These are phyloP conservation scores for Phytopythium litorale DNA, from an alignment of 352 stramenopile species.

Conservation along the genomic window DNA sequence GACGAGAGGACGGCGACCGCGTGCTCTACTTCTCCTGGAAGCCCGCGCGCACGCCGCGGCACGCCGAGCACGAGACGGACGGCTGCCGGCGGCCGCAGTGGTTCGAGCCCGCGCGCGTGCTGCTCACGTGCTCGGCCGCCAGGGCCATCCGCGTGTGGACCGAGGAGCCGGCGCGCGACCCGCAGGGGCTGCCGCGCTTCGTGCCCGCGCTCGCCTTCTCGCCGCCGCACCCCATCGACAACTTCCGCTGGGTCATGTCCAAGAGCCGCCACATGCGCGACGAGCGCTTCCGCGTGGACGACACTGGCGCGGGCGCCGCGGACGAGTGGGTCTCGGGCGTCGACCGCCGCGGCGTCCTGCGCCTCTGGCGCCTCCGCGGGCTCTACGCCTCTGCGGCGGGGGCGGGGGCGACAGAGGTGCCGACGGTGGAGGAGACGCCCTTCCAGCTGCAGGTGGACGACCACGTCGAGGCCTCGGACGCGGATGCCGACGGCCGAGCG, in stretches of 20 bases:
- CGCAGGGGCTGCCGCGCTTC: conserved; percentile 15
- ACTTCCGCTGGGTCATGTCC: conserved; percentile 75
- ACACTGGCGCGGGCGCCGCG: conserved; percentile 36
- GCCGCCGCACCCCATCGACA: conserved; percentile 45
- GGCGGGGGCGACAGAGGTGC: not conserved
- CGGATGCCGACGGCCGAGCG: not conserved
- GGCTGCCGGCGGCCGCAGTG: conserved; percentile 56
- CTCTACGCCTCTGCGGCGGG: conserved; percentile 1
- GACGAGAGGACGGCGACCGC: conserved; percentile 23
- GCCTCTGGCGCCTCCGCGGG: conserved; percentile 60
- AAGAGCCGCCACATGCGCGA: conserved; percentile 81
- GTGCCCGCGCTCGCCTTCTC: conserved; percentile 43
- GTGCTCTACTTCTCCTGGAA: conserved; percentile 84
- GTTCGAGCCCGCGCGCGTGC: conserved; percentile 65
- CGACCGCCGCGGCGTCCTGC: conserved; percentile 55
- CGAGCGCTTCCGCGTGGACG: conserved; percentile 56
- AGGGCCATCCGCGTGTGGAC: conserved; percentile 65
- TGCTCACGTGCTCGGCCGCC: conserved; percentile 65
- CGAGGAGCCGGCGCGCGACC: conserved; percentile 17
- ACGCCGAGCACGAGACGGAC: conserved; percentile 47
- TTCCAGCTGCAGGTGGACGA: conserved; percentile 67
- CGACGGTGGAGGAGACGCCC: conserved; percentile 51
- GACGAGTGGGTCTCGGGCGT: conserved; percentile 77
- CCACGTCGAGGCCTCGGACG: not conserved
- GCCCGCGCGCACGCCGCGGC: conserved; percentile 55